These are phyloP conservation scores for Metarhizium humberi DNA, from an alignment of 2,329 filamentous ascomycete species.

Conservation along the genomic window DNA sequence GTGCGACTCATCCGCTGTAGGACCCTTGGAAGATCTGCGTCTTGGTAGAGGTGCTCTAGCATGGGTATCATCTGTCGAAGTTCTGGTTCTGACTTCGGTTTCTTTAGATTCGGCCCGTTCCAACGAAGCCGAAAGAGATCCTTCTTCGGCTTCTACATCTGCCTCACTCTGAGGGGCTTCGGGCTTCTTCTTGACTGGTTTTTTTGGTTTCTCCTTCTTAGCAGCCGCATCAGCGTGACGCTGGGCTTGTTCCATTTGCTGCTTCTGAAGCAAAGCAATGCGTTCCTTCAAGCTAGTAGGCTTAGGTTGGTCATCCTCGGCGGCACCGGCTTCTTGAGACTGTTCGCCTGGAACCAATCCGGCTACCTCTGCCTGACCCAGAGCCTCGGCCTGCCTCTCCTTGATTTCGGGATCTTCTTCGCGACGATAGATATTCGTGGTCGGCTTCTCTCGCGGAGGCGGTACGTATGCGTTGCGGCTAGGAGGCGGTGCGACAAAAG, in stretches of 20 bases:
- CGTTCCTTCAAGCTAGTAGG: constrained; percentile 89
- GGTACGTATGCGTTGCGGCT: constrained; percentile 88
- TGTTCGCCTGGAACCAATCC: constrained; percentile 41
- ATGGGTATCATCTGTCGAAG: constrained; percentile 38
- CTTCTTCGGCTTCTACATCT: constrained; percentile 19
- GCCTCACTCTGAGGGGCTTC: constrained; percentile 31
- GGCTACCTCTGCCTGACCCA: constrained; percentile 59
- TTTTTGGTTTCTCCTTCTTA: constrained; percentile 85
- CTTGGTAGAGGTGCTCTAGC: constrained; percentile 31
- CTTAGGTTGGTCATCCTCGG: constrained; percentile 73
- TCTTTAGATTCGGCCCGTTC: constrained; percentile 42
- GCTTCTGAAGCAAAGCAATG: constrained; percentile 86
- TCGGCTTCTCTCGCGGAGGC: constrained; percentile 58
- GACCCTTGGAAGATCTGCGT: constrained; percentile 42
- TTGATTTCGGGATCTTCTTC: constrained; percentile 75
- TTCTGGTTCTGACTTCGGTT: constrained; percentile 34
- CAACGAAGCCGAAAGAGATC: constrained; percentile 20
- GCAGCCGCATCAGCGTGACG: constrained; percentile 67
- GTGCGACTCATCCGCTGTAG: constrained; percentile 31
- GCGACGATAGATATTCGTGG: constrained; percentile 69
- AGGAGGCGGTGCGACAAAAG: constrained; percentile 89
- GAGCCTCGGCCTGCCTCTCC: constrained; percentile 55
- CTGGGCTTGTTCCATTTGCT: constrained; percentile 82
- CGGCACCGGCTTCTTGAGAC: constrained; percentile 37
- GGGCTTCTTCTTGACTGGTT: constrained; percentile 56